Evolutionary conservation across 192 early-diverging fungal genomes (phyloP).

Genomic region (Backusella parvicylindrica): DNA sequence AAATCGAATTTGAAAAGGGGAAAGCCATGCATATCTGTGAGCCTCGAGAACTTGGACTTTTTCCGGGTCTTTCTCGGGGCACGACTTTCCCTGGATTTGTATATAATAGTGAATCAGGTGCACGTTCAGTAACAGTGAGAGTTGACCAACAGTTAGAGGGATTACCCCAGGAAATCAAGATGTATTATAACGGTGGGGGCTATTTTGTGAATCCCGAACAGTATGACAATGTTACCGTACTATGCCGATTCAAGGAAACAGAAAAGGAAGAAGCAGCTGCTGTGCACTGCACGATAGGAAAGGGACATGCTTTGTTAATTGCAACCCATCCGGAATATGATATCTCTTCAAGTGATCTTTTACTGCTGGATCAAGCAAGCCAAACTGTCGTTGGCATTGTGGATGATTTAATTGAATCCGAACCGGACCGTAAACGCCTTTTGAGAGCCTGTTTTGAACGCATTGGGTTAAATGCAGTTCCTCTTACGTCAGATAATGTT

Average conservation of each 20-base stretch:
- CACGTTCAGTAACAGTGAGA: slow-evolving; percentile 54
- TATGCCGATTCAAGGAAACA: slow-evolving; percentile 38
- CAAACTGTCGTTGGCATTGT: slow-evolving; percentile 44
- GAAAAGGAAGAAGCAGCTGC: slow-evolving; percentile 52
- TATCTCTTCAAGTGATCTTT: slow-evolving; percentile 49
- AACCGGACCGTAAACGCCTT: slow-evolving; percentile 47
- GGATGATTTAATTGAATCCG: slow-evolving; percentile 41
- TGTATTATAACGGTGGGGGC: slow-evolving; percentile 76
- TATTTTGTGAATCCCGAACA: slow-evolving; percentile 52
- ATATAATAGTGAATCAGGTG: slow-evolving; percentile 76
- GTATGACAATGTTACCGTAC: slow-evolving; percentile 28
- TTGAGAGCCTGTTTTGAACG: slow-evolving; percentile 56
- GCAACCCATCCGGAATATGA: slow-evolving; percentile 87
- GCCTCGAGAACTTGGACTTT: slow-evolving; percentile 70
- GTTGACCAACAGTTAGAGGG: slow-evolving; percentile 27
- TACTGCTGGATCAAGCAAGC: slow-evolving; percentile 47
- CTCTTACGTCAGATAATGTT: slow-evolving; percentile 33
- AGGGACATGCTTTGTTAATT: slow-evolving; percentile 65
- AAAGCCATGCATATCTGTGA: slow-evolving; percentile 66
- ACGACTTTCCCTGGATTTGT: slow-evolving; percentile 80
- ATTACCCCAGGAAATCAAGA: slow-evolving; percentile 14
- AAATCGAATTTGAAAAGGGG: slow-evolving; percentile 80
- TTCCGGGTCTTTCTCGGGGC: slow-evolving; percentile 64
- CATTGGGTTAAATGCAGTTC: slow-evolving; percentile 59
- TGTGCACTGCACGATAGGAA: slow-evolving; percentile 64